These are phyloP conservation scores for Paraleonurus japonicus DNA, from an alignment of 257 asterid species.

Conservation along the genomic window DNA sequence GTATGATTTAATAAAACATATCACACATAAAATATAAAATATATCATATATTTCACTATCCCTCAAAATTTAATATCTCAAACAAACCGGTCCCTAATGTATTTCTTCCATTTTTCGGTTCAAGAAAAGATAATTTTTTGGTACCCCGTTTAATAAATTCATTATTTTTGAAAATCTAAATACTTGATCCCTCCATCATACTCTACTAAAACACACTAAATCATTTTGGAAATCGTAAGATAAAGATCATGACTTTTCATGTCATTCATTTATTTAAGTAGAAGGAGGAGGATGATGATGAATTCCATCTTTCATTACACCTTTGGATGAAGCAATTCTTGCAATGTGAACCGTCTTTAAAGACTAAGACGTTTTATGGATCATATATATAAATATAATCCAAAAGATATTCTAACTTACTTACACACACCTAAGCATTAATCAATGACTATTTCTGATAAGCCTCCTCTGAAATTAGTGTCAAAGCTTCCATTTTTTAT, in stretches of 20 bases:
- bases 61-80: too few relatives aligned
- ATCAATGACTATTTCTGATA: slow-evolving; percentile 58
- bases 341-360: not conserved
- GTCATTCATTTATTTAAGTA: not conserved
- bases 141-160: too few relatives aligned
- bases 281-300: not conserved
- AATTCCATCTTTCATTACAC: not conserved
- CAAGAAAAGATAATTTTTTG: too few relatives aligned
- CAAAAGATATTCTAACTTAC: not conserved
- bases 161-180: too few relatives aligned
- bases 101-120: too few relatives aligned
- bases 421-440: not conserved
- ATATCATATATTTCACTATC: too few relatives aligned
- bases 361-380: not conserved
- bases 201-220: too few relatives aligned
- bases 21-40: too few relatives aligned
- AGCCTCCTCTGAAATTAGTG: slow-evolving; percentile 30
- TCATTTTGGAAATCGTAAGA: not conserved
- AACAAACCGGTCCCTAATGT: too few relatives aligned
- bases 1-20: too few relatives aligned
- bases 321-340: not conserved
- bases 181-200: too few relatives aligned
- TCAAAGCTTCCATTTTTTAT: slow-evolving; percentile 33
- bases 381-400: too few relatives aligned
- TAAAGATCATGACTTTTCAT: not conserved